A percentile compares a stretch with the other conserved stretches of the same genome.
phyloP scores from a whole-genome alignment of 192 early-diverging fungal genomes.

The Backusella tarrabulga region DNA sequence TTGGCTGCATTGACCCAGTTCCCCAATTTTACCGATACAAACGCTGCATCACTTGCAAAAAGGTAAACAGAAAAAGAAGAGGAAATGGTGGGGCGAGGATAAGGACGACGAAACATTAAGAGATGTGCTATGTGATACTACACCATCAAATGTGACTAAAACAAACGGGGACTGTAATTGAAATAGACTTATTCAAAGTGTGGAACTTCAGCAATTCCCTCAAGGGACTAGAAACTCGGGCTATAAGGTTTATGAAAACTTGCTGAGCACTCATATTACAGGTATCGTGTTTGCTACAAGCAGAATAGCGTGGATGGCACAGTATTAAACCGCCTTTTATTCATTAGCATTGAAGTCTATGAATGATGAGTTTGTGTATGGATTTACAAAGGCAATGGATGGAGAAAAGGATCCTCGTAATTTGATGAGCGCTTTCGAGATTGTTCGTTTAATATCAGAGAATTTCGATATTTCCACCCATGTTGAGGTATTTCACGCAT shows the following conservation, averaged over 20 bases:
- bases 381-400: slow-evolving; percentile 87
- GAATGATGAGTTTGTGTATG: slow-evolving; percentile 72
- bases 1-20: slow-evolving; percentile 60
- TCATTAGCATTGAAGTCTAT: slow-evolving; percentile 59
- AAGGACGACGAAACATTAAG: background rate
- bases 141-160: background rate
- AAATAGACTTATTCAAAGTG: slow-evolving; percentile 71
- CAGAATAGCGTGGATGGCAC: background rate
- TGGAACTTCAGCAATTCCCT: slow-evolving; percentile 91
- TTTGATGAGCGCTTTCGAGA: slow-evolving; percentile 82
- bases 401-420: slow-evolving; percentile 99
- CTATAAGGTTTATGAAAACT: slow-evolving; percentile 69
- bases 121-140: background rate
- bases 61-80: slow-evolving; percentile 30
- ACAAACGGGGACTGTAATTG: background rate
- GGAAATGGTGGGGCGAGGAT: background rate
- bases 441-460: slow-evolving; percentile 65
- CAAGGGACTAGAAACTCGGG: slow-evolving; percentile 77
- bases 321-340: slow-evolving; percentile 7
- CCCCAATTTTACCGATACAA: slow-evolving; percentile 54
- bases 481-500: slow-evolving; percentile 57
- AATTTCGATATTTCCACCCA: slow-evolving; percentile 79
- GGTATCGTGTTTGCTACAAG: slow-evolving; percentile 38
- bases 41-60: slow-evolving; percentile 51
- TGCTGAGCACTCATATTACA: slow-evolving; percentile 58